A percentile compares a stretch with the other conserved stretches of the same genome.
phyloP scores from a whole-genome alignment of 371 early-diverging fungal genomes.

The Circinella umbellata region DNA sequence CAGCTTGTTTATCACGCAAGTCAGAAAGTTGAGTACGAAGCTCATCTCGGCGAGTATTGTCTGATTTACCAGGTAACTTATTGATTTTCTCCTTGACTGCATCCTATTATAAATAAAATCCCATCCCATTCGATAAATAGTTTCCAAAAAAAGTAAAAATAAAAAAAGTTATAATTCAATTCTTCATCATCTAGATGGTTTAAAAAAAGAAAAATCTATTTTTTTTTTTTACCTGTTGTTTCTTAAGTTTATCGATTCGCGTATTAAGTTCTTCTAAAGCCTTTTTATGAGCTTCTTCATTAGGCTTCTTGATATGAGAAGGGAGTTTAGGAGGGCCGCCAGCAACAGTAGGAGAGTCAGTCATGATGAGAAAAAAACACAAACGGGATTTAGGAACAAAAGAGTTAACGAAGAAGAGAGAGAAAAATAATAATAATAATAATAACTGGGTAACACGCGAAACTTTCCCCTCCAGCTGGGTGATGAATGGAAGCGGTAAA shows the following conservation, averaged over 20 bases:
- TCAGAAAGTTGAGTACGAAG: slow-evolving; percentile 65
- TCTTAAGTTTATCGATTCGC: slow-evolving; percentile 61
- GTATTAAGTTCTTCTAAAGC: slow-evolving; percentile 53
- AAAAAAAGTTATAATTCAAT: too few relatives aligned
- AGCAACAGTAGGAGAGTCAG: slow-evolving; percentile 17
- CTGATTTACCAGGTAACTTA: slow-evolving; percentile 44
- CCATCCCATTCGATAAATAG: too few relatives aligned
- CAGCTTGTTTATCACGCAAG: slow-evolving; percentile 64
- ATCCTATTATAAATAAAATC: slow-evolving; percentile 38
- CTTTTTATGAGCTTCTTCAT: slow-evolving; percentile 54
- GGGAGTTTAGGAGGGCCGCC: slow-evolving; percentile 37
- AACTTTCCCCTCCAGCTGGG: too few relatives aligned
- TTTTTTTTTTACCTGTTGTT: slow-evolving; percentile 49
- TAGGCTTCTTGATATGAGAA: slow-evolving; percentile 54
- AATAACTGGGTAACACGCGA: too few relatives aligned
- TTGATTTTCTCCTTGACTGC: slow-evolving; percentile 49
- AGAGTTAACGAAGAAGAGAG: neutral
- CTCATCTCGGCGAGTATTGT: slow-evolving; percentile 57
- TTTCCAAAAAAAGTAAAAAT: neutral
- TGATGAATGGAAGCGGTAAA: too few relatives aligned
- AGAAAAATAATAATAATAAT: neutral
- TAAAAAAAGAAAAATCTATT: neutral
- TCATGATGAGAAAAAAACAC: slow-evolving; percentile 19
- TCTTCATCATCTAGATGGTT: neutral
- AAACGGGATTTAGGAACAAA: too few relatives aligned